These are phyloP conservation scores for Aspergillus tamarii DNA, from an alignment of 2,329 filamentous ascomycete species.

Conservation along the genomic window DNA sequence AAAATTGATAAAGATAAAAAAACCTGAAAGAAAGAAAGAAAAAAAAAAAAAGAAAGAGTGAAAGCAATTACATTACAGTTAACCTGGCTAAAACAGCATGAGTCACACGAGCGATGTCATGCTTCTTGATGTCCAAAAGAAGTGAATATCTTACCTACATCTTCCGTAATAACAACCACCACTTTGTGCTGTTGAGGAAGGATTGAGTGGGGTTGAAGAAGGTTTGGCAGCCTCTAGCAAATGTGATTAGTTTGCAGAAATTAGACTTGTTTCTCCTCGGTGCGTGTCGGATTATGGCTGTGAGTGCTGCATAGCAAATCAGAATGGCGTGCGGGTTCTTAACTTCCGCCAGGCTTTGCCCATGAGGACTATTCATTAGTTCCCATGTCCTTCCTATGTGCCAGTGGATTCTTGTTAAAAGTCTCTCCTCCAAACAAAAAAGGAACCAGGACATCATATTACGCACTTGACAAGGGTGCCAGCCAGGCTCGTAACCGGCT, in stretches of 20 bases:
- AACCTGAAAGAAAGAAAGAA: neutral
- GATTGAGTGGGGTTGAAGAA: constrained; percentile 9
- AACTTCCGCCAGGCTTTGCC: constrained; percentile 14
- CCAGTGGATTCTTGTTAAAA: constrained; percentile 15
- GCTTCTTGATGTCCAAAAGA: neutral
- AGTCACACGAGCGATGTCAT: constrained; percentile 28
- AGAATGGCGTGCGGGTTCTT: constrained; percentile 5
- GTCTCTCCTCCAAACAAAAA: constrained; percentile 5
- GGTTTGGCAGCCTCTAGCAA: constrained; percentile 4
- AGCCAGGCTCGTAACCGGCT: constrained; percentile 10
- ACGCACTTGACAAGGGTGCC: constrained; percentile 15
- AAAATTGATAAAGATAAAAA: neutral
- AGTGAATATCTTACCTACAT: constrained; percentile 7
- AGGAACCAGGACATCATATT: constrained; percentile 5
- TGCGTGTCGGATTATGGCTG: constrained; percentile 10
- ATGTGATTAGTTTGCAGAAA: constrained; percentile 22
- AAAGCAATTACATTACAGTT: neutral
- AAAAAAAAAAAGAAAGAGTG: neutral
- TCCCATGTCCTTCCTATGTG: constrained; percentile 19
- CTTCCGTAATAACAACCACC: constrained; percentile 5
- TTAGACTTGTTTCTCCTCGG: constrained; percentile 13
- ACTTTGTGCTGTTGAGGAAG: neutral
- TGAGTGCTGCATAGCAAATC: constrained; percentile 15
- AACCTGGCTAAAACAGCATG: neutral
- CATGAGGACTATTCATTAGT: constrained; percentile 12